These are phyloP conservation scores for Colletotrichum sp. DNA, from an alignment of 2,329 filamentous ascomycete species.

Conservation along the genomic window DNA sequence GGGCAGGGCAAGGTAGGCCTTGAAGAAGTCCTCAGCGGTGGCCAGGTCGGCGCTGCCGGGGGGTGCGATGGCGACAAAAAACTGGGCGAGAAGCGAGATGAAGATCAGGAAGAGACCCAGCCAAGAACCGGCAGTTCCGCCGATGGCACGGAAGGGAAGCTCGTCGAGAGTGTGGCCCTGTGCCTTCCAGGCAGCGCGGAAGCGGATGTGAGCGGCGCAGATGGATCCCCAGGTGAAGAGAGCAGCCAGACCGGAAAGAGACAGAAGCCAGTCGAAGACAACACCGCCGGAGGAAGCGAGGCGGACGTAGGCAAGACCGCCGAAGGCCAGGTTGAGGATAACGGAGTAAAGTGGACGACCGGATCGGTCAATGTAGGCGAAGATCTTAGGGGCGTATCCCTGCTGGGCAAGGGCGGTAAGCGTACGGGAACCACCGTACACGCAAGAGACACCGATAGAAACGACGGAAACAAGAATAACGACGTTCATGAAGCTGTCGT, in stretches of 20 bases:
- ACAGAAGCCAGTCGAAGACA: constrained; percentile 69
- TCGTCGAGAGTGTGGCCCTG: constrained; percentile 67
- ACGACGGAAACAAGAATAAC: constrained; percentile 60
- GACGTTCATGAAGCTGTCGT: constrained; percentile 58
- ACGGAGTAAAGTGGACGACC: constrained; percentile 57
- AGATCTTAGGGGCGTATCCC: constrained; percentile 58
- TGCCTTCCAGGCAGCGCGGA: constrained; percentile 63
- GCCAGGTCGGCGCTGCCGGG: constrained; percentile 31
- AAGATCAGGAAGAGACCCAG: constrained; percentile 63
- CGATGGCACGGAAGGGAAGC: constrained; percentile 65
- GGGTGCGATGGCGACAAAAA: constrained; percentile 54
- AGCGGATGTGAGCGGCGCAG: constrained; percentile 70
- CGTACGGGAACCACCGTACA: constrained; percentile 62
- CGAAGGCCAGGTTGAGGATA: constrained; percentile 49
- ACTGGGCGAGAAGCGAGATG: constrained; percentile 56
- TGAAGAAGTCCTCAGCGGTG: constrained; percentile 57
- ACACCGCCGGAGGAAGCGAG: constrained; percentile 48
- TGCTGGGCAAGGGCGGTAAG: constrained; percentile 61
- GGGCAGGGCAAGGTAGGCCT: constrained; percentile 56
- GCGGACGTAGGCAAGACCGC: constrained; percentile 53
- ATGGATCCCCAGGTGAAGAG: constrained; percentile 72
- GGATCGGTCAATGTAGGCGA: constrained; percentile 58
- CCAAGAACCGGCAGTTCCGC: constrained; percentile 67
- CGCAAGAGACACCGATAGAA: constrained; percentile 58
- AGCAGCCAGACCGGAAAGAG: constrained; percentile 66